Evolutionary conservation across 495 filamentous ascomycete genomes (phyloP), one percentile per base, ranked within the genome.

Genomic region (Neurospora terricola): DNA sequence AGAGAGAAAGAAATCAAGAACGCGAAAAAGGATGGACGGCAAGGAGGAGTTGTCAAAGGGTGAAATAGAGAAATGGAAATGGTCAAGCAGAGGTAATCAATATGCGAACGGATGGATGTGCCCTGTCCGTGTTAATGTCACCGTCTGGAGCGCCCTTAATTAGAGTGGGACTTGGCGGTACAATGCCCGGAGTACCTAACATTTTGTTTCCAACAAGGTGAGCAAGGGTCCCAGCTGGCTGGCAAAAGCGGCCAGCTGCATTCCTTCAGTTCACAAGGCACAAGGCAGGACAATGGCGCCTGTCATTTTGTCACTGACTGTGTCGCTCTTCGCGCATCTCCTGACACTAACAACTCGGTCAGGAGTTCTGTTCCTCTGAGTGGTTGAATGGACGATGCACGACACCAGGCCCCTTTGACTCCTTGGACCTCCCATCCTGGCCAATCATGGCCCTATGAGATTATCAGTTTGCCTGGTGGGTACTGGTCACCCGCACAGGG

Each of bases 1-100:
- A 80, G 79, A 77, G 71, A 69, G 69, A 81, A 81, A 83, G 82
- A n/a, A 81, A 73, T 11, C 71, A 72, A 71, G 69, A 42, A 69
- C 71, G 72, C 71, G 48, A 76, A 72, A 72, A 21, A 37, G 39
- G 71, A 69, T 68, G 40, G 38, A 38, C 21, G 71, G 38, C 34
- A 1, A 16, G 18, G 18, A 40, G 48, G 39, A 70, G 38, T 72
- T 68, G 43, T 70, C 72, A 62, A 62, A 71, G 70, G 73, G 43
- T 45, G 39, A 73, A 73, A 48, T 27, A 36, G 38, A 34, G 21
- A 40, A 40, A 68, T 39, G 27, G 27, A 38, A 68, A 12, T n/a
- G n/a, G 42, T 36, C 9, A 12, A 21, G 23, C 3, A 34, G 30
- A 34, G 30, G 30, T 66, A 72, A 72, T 72, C 36, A 72, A 54